Conservation (phyloP, 441 rosid genomes). For the Daphne laureola region DNA sequence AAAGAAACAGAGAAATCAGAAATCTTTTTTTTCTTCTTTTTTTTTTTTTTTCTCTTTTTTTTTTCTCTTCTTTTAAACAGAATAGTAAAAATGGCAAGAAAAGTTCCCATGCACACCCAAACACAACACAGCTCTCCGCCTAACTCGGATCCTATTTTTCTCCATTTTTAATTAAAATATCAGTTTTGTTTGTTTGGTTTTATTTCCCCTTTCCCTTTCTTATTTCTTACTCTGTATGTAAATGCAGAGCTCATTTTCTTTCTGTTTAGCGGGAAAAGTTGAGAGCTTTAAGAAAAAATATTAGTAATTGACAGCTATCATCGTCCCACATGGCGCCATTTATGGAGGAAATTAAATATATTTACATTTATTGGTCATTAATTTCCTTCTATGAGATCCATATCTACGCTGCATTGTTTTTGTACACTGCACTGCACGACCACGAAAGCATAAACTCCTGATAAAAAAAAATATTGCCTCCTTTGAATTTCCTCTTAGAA, state of each 20-base stretch:
- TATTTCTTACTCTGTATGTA: constrained; percentile 2
- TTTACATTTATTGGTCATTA: background rate
- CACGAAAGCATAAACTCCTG: too few species aligned
- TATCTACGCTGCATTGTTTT: too few species aligned
- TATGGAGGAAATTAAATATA: background rate
- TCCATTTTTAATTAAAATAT: constrained; percentile 21
- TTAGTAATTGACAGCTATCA: background rate
- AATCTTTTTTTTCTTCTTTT: too few species aligned
- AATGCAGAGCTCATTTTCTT: background rate
- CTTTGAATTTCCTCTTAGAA: too few species aligned
- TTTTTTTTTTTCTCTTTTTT: too few species aligned
- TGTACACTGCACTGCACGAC: too few species aligned
- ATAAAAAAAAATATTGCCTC: too few species aligned
- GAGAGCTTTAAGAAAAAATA: too few species aligned
- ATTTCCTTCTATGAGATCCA: background rate
- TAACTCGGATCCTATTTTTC: constrained; percentile 20
- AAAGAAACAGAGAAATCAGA: background rate
- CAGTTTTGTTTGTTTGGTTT: constrained; percentile 3
- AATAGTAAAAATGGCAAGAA: background rate
- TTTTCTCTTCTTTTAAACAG: background rate
- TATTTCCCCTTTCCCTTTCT: background rate
- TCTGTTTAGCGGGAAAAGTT: constrained; percentile 19
- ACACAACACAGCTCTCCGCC: constrained; percentile 18
- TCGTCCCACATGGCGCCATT: constrained; percentile 5
- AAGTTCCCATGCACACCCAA: constrained; percentile 7